These are phyloP conservation scores for Candolleomyces eurysporus DNA, from an alignment of 768 basidiomycete species.

Conservation along the genomic window DNA sequence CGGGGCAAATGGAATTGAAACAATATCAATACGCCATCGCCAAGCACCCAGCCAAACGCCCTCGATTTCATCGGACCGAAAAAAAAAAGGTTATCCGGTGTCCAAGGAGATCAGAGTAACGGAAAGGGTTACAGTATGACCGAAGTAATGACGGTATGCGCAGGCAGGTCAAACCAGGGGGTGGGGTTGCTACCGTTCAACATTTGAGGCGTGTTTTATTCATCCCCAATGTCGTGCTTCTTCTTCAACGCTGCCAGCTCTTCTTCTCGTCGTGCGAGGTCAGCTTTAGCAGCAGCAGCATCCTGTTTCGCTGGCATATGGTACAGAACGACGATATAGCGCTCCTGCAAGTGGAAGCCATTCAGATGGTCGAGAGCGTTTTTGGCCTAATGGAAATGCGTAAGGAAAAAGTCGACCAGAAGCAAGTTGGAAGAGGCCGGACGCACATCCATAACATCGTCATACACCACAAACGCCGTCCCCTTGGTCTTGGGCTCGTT, in stretches of 20 bases:
- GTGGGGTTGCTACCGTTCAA: neutral
- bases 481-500: slow-evolving; percentile 91
- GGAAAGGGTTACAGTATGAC: too few relatives aligned
- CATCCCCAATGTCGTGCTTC: slow-evolving; percentile 81
- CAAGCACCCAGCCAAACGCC: too few relatives aligned
- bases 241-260: slow-evolving; percentile 85
- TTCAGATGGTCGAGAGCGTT: slow-evolving; percentile 96
- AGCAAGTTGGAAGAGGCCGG: neutral
- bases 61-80: too few relatives aligned
- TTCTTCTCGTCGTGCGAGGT: slow-evolving; percentile 87
- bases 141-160: too few relatives aligned
- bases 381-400: slow-evolving; percentile 64
- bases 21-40: too few relatives aligned
- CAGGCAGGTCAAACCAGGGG: neutral
- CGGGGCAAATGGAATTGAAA: too few relatives aligned
- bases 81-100: too few relatives aligned
- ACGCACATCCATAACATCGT: slow-evolving; percentile 93
- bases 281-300: slow-evolving; percentile 89
- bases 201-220: slow-evolving; percentile 31
- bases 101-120: too few relatives aligned
- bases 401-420: slow-evolving; percentile 11
- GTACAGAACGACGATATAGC: slow-evolving; percentile 97
- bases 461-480: slow-evolving; percentile 95
- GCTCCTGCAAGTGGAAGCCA: slow-evolving; percentile 96
- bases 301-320: slow-evolving; percentile 98